phyloP scores from a whole-genome alignment of 345 rosid species.

The Rhodomyrtus tomentosa region DNA sequence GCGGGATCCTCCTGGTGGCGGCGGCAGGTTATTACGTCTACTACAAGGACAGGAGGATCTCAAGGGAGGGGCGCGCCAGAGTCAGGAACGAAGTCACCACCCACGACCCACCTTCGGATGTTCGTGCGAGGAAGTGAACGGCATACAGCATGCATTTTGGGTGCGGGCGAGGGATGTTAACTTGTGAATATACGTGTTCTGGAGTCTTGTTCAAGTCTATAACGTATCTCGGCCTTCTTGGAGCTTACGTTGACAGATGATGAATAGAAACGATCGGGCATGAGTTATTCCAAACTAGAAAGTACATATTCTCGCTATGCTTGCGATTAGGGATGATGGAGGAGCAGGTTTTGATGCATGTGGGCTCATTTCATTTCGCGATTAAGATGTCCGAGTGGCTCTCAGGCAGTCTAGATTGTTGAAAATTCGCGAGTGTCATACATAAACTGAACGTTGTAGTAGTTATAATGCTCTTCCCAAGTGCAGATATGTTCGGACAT shows the following conservation, averaged over 20 bases:
- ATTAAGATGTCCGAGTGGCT: background rate
- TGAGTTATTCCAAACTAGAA: background rate
- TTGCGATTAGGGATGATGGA: background rate
- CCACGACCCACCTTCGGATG: background rate
- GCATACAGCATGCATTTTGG: too few species aligned
- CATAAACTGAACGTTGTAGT: background rate
- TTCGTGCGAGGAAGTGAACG: background rate
- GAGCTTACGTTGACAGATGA: background rate
- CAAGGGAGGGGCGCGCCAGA: background rate
- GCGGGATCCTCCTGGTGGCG: background rate
- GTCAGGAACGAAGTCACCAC: background rate
- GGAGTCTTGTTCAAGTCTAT: background rate
- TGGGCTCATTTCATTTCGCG: background rate
- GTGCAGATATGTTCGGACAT: background rate
- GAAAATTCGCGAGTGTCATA: background rate
- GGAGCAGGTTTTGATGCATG: background rate
- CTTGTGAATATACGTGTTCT: background rate
- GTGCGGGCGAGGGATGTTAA: background rate
- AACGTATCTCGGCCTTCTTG: background rate
- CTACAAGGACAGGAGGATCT: background rate
- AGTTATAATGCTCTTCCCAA: background rate
- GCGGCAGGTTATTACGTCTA: constrained; percentile 4
- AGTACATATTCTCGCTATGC: background rate
- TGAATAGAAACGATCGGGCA: background rate
- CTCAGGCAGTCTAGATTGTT: background rate